A percentile compares a stretch with the other conserved stretches of the same genome.
These are phyloP conservation scores for Tephrocybe sp. DNA, from an alignment of 768 basidiomycete genomes.

Conservation along the genomic window DNA sequence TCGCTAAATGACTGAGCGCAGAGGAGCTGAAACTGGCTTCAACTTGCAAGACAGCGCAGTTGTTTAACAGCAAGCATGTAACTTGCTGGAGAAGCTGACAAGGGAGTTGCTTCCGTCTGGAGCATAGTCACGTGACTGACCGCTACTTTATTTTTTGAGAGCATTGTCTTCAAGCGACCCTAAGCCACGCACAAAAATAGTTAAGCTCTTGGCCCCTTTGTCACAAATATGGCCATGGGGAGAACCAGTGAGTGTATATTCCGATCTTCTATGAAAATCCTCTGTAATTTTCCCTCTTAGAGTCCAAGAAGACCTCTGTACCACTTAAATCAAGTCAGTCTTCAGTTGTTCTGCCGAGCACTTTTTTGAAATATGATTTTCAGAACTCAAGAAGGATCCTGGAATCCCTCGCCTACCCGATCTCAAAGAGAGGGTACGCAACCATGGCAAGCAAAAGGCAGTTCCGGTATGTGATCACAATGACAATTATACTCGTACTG, in stretches of 20 bases:
- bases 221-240: conserved; percentile 33
- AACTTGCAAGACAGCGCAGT: too few relatives aligned
- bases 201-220: background rate
- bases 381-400: conserved; percentile 87
- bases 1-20: conserved; percentile 1
- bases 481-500: background rate
- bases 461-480: conserved; percentile 34
- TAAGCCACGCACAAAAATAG: background rate
- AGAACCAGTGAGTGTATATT: conserved; percentile 36
- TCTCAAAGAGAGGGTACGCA: conserved; percentile 56
- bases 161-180: background rate
- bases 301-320: conserved; percentile 38
- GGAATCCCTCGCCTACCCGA: conserved; percentile 83
- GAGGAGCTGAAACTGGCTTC: background rate
- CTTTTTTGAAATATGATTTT: background rate
- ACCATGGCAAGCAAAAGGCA: conserved; percentile 48
- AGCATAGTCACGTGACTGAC: conserved; percentile 7
- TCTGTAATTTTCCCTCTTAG: conserved; percentile 21
- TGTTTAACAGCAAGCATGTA: too few relatives aligned
- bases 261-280: background rate
- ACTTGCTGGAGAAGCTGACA: too few relatives aligned
- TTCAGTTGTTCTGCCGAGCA: background rate
- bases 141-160: background rate
- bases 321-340: conserved; percentile 41
- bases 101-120: too few relatives aligned